These are phyloP conservation scores for Cajanus cajan DNA, from an alignment of 306 rosid species.

Conservation along the genomic window DNA sequence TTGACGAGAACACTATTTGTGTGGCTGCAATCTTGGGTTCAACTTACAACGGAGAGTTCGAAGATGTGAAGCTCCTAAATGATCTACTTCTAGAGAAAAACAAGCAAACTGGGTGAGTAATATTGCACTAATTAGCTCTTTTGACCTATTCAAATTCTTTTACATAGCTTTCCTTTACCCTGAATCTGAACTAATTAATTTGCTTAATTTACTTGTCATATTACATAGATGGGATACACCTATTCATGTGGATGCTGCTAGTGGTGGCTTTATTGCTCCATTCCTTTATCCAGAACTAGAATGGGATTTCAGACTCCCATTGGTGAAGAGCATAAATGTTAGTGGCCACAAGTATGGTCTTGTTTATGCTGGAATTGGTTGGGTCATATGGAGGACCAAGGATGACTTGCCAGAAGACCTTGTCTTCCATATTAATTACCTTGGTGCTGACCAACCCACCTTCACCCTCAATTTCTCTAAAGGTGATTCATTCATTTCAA, in stretches of 20 bases:
- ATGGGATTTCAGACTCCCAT: slow-evolving; percentile 81
- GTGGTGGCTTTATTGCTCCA: slow-evolving; percentile 85
- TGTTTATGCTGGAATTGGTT: slow-evolving; percentile 82
- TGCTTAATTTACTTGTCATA: not conserved
- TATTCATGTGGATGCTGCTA: slow-evolving; percentile 83
- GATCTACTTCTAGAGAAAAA: slow-evolving; percentile 58
- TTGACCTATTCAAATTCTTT: not conserved
- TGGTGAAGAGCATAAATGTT: slow-evolving; percentile 86
- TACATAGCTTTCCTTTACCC: not conserved
- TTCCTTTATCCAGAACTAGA: slow-evolving; percentile 74
- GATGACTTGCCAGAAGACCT: slow-evolving; percentile 67
- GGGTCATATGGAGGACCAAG: slow-evolving; percentile 66
- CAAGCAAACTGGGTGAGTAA: slow-evolving; percentile 53
- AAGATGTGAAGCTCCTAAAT: slow-evolving; percentile 74
- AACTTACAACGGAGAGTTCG: slow-evolving; percentile 77
- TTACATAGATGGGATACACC: slow-evolving; percentile 67
- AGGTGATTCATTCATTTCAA: slow-evolving; percentile 12
- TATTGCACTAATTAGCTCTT: not conserved
- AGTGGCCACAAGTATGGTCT: slow-evolving; percentile 87
- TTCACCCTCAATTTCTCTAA: slow-evolving; percentile 52
- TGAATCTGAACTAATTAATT: not conserved
- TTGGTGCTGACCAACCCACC: slow-evolving; percentile 51
- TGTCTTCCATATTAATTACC: slow-evolving; percentile 55
- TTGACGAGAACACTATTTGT: slow-evolving; percentile 79
- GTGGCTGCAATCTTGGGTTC: slow-evolving; percentile 87